Percentiles rank a stretch among this genome's conserved stretches.
Conservation (phyloP, 2,329 filamentous ascomycete genomes). For the Oidium heveae region DNA sequence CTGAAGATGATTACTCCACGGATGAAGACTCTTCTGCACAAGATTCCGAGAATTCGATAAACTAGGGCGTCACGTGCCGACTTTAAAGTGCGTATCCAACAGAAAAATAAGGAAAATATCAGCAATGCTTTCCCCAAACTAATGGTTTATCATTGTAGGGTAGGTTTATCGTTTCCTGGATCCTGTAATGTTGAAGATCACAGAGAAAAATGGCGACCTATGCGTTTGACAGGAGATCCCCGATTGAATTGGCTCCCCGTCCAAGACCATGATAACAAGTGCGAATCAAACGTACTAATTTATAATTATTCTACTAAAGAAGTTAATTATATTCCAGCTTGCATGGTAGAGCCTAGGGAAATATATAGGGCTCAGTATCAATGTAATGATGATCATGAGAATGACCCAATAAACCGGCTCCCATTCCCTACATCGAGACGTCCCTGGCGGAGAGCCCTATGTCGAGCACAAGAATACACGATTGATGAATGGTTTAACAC, state of each 20-base stretch:
- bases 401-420: background rate
- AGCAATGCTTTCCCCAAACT: too few relatives aligned
- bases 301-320: background rate
- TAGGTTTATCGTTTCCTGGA: too few relatives aligned
- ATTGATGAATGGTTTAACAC: background rate
- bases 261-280: background rate
- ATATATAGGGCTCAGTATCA: background rate
- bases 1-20: background rate
- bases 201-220: background rate
- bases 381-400: background rate
- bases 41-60: too few relatives aligned
- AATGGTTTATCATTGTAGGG: too few relatives aligned
- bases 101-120: too few relatives aligned
- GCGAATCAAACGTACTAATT: background rate
- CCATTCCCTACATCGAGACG: background rate
- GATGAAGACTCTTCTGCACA: slow-evolving; percentile 32
- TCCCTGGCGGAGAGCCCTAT: background rate
- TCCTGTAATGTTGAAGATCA: too few relatives aligned
- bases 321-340: background rate
- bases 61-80: too few relatives aligned
- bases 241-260: background rate
- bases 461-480: background rate
- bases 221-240: background rate
- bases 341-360: background rate
- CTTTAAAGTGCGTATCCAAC: too few relatives aligned